Evolutionary conservation across 192 early-diverging fungal genomes (phyloP), one percentile per base, ranked within the genome.

Genomic region (Ramicandelaber brevisporus): DNA sequence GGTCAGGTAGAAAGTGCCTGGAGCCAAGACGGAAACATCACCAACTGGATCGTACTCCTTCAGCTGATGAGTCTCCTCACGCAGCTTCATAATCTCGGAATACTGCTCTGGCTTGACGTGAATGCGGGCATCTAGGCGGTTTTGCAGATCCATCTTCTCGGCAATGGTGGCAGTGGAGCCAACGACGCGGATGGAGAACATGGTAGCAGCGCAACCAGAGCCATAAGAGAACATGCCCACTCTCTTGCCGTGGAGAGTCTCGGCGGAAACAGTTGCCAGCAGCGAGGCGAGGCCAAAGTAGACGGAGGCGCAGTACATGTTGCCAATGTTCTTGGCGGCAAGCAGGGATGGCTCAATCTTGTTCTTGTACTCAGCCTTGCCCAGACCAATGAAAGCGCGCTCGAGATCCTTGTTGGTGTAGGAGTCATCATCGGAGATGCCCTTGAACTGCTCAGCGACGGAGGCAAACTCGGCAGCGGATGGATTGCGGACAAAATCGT

Each of bases 191-290:
- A 92, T 55, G 16, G 87, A 90, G 52, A 87, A 85, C 63, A 92
- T 75, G 31, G 87, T 78, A 20, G 87, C 70, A 29, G 93, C 74
- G 20, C 88, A 77, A 21, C 93, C 93, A 3, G 84, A 89, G 30
- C 93, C 93, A 46, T 95, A 98, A 5, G 93, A 92, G 50, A 84
- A 98, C 33, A 90, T 18, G 15, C 63, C 61, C 15, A 98, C 47
- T 28, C 86, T 78, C 53, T 92, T 95, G 58, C 72, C 61, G 14
- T 63, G 23, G 26, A 90, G 59, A 31, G 74, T 40, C 21, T 65
- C 70, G 16, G 61, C 56, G 15, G 77, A 43, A 3, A 71, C 58
- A 28, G 66, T 58, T n/a, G 76, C 65, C 20, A 98, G 32, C 27
- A 95, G 53, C 16, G 77, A 78, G 6, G 62, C 64, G 14, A 98